Evolutionary conservation across 495 filamentous ascomycete species (phyloP), one percentile per base, ranked within the genome.

Genomic region (Aspergillus baeticus): DNA sequence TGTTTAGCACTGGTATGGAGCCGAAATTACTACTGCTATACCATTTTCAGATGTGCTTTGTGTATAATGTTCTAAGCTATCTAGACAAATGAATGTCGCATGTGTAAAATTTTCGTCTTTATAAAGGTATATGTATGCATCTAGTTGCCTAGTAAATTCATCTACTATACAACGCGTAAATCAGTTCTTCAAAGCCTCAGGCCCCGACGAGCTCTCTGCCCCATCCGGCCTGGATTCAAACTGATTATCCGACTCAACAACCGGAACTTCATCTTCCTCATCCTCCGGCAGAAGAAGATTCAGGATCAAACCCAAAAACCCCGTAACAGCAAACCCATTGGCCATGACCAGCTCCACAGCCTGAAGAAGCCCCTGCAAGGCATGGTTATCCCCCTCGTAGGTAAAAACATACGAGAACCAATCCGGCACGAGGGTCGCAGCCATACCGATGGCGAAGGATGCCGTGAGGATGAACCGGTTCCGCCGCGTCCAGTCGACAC

Each of bases 381-480:
- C 77, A 59, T 79, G 83, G 69, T 94, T 90, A 59, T 82, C 73
- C 15, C 91, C 91, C 0, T 55, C 60, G 58, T 87, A 86, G 6
- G 88, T 88, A 68, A 96, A 96, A 55, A 95, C 83, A 58, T 83
- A 84, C 34, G 63, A 63, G 71, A 91, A 93, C 77, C 89, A 93
- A 20, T 77, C 80, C 0, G 92, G 89, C 0, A 95, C 87, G 10
- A 96, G 69, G 0, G 90, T 96, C 6, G 91, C 91, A 51, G 85
- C 88, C 69, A 88, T 87, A 26, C 92, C 92, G 17, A 96, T 63
- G 0, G 89, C 71, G 41, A 96, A 77, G 6, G 85, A 79, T 3
- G 89, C 89, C 0, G 91, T 93, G 37, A 96, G 78, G 65, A 97
- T 87, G 71, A 96, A 97, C 3, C 92, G 82, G 64, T 90, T 96